Evolutionary conservation across 306 rosid species (phyloP), one percentile per base, ranked within the genome.

Genomic region (Boehmeria nivea): DNA sequence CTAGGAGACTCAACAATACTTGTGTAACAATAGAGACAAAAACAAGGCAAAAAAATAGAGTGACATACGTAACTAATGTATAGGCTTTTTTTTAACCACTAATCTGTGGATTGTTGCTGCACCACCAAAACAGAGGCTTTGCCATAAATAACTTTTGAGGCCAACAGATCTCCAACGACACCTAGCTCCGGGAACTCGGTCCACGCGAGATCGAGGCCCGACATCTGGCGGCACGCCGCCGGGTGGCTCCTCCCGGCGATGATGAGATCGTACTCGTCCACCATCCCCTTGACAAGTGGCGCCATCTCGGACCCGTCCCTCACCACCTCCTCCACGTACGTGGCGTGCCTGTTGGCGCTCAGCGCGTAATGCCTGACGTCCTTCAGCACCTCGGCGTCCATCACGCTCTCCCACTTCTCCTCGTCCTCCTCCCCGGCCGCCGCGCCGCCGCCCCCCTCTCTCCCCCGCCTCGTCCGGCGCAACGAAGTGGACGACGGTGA

Each of bases 181-280:
- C 96, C 94, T 31, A 84, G 81, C 54, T 88, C 83, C 0, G 84
- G 86, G 51, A 67, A 82, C 67, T 82, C 88, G 68, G 75, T 78
- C 95, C 97, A 88, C 40, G 81, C 81, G 14, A 59, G 44, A 24
- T 47, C 42, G 12, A 88, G 64, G 11, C 95, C 85, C 2, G 19
- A 14, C 0, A 85, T 85, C 12, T 78, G 88, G 19, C 72, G 59
- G 20, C 57, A 67, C 34, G 77, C 70, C 1, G 57, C 3, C 0
- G 75, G 68, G 8, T 60, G 65, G 28, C 82, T 71, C 61, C 91
- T 82, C 6, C 96, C 88, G 37, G 79, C 84, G 27, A 85, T 59
- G 5, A 80, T 63, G 43, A 82, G 66, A 65, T 82, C 86, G 74
- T 47, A 82, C 22, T 54, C 61, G 23, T 24, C 58, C 4, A 53